A percentile compares a stretch with the other conserved stretches of the same genome.
phyloP scores from a whole-genome alignment of 1,284 basidiomycete genomes.

The Ganoderma multipileum region DNA sequence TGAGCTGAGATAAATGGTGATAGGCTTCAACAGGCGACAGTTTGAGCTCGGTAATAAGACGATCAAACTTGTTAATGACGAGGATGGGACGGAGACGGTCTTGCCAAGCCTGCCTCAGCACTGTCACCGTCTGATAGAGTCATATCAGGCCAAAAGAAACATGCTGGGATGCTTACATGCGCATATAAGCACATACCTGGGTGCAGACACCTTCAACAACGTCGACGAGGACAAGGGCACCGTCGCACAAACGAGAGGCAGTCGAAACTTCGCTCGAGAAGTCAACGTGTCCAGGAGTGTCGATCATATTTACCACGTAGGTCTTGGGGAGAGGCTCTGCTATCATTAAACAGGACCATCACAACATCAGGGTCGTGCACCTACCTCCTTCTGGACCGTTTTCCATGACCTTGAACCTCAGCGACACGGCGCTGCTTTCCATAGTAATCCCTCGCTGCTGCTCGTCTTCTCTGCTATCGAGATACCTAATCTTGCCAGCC shows the following conservation, averaged over 20 bases:
- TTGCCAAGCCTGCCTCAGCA: slow-evolving; percentile 94
- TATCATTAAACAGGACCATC: slow-evolving; percentile 38
- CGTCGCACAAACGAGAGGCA: slow-evolving; percentile 93
- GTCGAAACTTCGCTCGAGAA: slow-evolving; percentile 98
- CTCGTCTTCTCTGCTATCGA: slow-evolving; percentile 97
- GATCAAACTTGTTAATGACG: slow-evolving; percentile 98
- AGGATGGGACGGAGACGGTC: slow-evolving; percentile 91
- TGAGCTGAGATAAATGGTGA: slow-evolving; percentile 90
- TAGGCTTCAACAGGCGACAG: slow-evolving; percentile 93
- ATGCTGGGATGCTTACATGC: neutral
- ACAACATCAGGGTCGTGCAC: slow-evolving; percentile 26
- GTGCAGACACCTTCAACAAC: slow-evolving; percentile 99
- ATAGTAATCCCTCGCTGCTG: slow-evolving; percentile 99
- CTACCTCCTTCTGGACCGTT: slow-evolving; percentile 52
- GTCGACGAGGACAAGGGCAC: slow-evolving; percentile 96
- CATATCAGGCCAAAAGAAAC: neutral
- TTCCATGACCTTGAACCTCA: slow-evolving; percentile 82
- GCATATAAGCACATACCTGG: slow-evolving; percentile 63
- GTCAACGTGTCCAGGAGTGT: slow-evolving; percentile 99
- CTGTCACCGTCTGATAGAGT: slow-evolving; percentile 82
- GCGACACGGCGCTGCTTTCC: slow-evolving; percentile 94
- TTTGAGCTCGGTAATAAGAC: slow-evolving; percentile 93
- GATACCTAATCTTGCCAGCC: slow-evolving; percentile 96
- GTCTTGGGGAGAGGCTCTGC: slow-evolving; percentile 63
- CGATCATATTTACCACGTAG: slow-evolving; percentile 93